Evolutionary conservation across 208 protist species (phyloP).

Genomic region (Trypanosoma boissoni): DNA sequence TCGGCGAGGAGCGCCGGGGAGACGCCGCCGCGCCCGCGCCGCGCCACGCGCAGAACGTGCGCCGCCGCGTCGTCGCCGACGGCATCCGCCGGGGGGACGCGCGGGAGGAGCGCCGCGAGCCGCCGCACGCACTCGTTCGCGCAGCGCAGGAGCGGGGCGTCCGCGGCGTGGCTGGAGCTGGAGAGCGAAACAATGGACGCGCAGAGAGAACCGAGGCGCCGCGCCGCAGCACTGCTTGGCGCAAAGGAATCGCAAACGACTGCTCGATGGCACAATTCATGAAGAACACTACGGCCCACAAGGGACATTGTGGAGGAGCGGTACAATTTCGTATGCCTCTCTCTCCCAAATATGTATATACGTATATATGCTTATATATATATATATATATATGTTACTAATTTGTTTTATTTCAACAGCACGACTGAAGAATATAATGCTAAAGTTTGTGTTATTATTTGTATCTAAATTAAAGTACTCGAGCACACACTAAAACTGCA

Average conservation of each 20-base stretch:
- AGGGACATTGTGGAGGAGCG: too few species aligned
- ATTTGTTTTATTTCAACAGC: too few species aligned
- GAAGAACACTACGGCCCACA: too few species aligned
- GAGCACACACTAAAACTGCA: too few species aligned
- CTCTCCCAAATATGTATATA: too few species aligned
- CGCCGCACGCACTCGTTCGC: slow-evolving; percentile 18
- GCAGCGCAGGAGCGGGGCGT: not conserved
- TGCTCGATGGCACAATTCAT: not conserved
- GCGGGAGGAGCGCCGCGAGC: slow-evolving; percentile 21
- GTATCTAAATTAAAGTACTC: too few species aligned
- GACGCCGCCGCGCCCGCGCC: slow-evolving; percentile 17
- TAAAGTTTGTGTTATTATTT: too few species aligned
- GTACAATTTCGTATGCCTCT: too few species aligned
- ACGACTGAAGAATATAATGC: too few species aligned
- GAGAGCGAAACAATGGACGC: slow-evolving; percentile 21
- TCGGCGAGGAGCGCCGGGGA: slow-evolving; percentile 20
- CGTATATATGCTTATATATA: too few species aligned
- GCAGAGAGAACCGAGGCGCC: slow-evolving; percentile 13
- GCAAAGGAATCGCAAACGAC: not conserved
- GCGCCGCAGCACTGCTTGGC: not conserved
- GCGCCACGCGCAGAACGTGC: slow-evolving; percentile 34
- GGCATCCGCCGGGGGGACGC: slow-evolving; percentile 19
- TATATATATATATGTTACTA: too few species aligned
- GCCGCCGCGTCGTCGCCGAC: slow-evolving; percentile 31
- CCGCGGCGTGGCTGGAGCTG: not conserved